These are phyloP conservation scores for Brassica incana DNA, from an alignment of 345 rosid species.

Conservation along the genomic window DNA sequence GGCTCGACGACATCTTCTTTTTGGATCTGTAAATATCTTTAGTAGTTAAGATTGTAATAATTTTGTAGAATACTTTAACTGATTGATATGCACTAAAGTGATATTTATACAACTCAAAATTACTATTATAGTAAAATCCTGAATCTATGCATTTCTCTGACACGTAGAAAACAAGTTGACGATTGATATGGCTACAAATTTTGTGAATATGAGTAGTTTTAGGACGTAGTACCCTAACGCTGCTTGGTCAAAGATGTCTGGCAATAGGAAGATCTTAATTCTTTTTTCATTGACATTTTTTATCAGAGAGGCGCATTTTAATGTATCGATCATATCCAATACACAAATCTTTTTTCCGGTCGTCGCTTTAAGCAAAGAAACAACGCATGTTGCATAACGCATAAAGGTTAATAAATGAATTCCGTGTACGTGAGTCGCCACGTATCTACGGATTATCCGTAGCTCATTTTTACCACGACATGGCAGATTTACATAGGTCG, in stretches of 20 bases:
- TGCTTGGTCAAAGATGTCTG: neutral
- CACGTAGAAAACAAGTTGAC: neutral
- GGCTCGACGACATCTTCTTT: conserved; percentile 38
- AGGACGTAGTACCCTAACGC: neutral
- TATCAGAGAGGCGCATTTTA: neutral
- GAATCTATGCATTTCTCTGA: neutral
- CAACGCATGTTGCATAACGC: no score
- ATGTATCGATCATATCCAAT: neutral
- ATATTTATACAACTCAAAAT: conserved; percentile 25
- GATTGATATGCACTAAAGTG: neutral
- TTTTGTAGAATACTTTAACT: neutral
- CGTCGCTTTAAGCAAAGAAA: no score
- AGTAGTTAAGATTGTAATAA: neutral
- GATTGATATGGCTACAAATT: neutral
- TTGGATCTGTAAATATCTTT: neutral
- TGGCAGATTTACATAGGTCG: no score
- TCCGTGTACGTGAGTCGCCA: no score
- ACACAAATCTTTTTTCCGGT: neutral
- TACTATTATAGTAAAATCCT: neutral
- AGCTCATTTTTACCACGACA: no score
- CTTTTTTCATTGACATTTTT: neutral
- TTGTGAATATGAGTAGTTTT: neutral
- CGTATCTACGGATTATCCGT: no score
- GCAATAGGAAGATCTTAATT: neutral
- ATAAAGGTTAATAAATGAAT: no score